Conservation (phyloP, 2,329 filamentous ascomycete genomes). For the Fonsecaea monophora region DNA sequence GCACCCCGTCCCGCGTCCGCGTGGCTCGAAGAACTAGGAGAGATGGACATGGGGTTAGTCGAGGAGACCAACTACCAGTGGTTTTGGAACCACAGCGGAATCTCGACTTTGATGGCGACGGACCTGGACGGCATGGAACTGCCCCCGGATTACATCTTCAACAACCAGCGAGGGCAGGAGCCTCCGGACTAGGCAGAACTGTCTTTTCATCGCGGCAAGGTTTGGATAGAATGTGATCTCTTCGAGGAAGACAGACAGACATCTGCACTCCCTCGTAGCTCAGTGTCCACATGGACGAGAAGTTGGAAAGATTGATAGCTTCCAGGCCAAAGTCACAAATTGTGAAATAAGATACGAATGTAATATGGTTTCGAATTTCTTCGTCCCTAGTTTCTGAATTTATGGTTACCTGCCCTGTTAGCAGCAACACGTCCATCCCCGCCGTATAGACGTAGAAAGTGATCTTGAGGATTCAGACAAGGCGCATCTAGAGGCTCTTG, state of each 20-base stretch:
- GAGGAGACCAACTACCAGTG: constrained; percentile 9
- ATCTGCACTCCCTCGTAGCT: neutral
- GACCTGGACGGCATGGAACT: constrained; percentile 4
- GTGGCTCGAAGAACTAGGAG: neutral
- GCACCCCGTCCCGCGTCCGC: neutral
- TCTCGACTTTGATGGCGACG: constrained; percentile 12
- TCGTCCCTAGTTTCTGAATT: too few species aligned
- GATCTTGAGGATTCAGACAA: too few species aligned
- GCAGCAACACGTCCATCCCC: too few species aligned
- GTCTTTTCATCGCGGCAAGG: neutral
- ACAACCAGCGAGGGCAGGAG: neutral
- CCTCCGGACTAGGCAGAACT: neutral
- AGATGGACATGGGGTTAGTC: constrained; percentile 7
- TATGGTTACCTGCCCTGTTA: too few species aligned
- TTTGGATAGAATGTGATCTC: neutral
- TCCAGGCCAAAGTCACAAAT: too few species aligned
- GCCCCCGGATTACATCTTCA: constrained; percentile 2
- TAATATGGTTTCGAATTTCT: too few species aligned
- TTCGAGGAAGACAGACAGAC: neutral
- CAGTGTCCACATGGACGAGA: too few species aligned
- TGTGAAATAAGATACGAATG: too few species aligned
- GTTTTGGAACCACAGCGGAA: constrained; percentile 7
- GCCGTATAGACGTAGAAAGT: too few species aligned
- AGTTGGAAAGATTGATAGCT: too few species aligned
- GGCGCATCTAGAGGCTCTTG: too few species aligned